Base-by-base conservation (phyloP, 495 filamentous ascomycete genomes). In the Talaromyces wortmannii region DNA sequence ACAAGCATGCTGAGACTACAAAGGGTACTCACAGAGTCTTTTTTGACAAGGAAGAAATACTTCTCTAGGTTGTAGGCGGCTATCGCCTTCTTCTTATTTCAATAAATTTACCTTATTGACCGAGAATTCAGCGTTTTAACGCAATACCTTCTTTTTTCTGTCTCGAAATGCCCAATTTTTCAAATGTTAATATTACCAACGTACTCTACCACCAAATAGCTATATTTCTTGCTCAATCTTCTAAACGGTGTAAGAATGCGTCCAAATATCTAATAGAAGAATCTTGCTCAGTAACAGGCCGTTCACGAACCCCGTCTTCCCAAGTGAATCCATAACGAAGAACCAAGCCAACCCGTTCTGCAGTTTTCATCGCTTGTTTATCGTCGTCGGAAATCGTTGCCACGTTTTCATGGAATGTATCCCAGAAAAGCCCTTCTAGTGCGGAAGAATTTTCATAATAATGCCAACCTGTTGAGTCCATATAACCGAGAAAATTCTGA, bases 401-500 rank as follows among this genome's bases (percentile, higher is more conserved):
- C 45, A 53, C 53, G 13, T 50, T 46, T 29, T 47, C 52, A 12
- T 58, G 44, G 55, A 67, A 65, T 8, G 47, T 59, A 48, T 62
- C 32, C 64, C 62, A 67, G 56, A 69, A 67, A 10, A 62, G 54
- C 29, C 43, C 56, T 49, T 65, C 62, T 7, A 67, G 57, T 50
- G 49, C 45, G 29, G 29, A 12, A 50, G 49, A 48, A 52, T 60
- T 56, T 53, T 59, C 54, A 57, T 65, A 62, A 58, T 69, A 75
- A 46, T 66, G 58, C 68, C 69, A 77, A 32, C 73, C 69, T 29
- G 66, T 12, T 46, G 65, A 60, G 62, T 66, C 59, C 60, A 68
- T 71, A 18, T 46, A 15, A 30, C 75, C 74, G 8, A 80, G 55
- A 29, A 71, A 15, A 57, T 72, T 75, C 60, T 71, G 59, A 42